Evolutionary conservation across 2,329 filamentous ascomycete genomes (phyloP).

Genomic region (Fusarium penzigii): DNA sequence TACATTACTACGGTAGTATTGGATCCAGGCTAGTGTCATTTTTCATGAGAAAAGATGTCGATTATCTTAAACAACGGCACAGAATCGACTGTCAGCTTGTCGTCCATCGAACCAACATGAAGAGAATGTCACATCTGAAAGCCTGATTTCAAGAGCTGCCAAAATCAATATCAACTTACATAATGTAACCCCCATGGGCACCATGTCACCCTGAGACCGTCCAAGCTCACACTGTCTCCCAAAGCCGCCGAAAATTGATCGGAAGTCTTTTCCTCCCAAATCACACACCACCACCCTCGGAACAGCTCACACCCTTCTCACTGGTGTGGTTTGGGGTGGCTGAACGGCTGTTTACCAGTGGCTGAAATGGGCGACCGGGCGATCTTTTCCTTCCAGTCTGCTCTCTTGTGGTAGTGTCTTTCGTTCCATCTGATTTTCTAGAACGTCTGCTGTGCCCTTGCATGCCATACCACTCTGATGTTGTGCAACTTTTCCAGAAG

Average conservation of each 20-base stretch:
- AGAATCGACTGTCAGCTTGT: too few species aligned
- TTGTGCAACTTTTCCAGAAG: conserved; percentile 12
- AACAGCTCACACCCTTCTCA: conserved; percentile 20
- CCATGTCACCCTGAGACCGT: conserved; percentile 16
- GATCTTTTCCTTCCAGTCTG: conserved; percentile 16
- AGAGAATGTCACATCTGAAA: too few species aligned
- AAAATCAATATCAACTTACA: too few species aligned
- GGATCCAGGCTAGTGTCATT: too few species aligned
- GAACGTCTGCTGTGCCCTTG: conserved; percentile 29
- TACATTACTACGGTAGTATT: too few species aligned
- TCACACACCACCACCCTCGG: conserved; percentile 24
- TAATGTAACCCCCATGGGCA: neutral
- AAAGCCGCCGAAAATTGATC: conserved; percentile 38
- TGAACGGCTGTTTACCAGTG: conserved; percentile 17
- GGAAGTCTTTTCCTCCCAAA: conserved; percentile 30
- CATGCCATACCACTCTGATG: conserved; percentile 13
- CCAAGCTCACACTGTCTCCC: conserved; percentile 29
- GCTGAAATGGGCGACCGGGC: conserved; percentile 2
- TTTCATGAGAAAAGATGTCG: too few species aligned
- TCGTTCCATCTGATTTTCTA: conserved; percentile 30
- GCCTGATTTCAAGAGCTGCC: too few species aligned
- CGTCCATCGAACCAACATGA: too few species aligned
- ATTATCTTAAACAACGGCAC: too few species aligned
- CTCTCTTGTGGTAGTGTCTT: conserved; percentile 2
- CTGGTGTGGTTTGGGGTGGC: neutral